phyloP scores from a whole-genome alignment of 2,329 filamentous ascomycete species.

The Drechslerella coelobrocha region DNA sequence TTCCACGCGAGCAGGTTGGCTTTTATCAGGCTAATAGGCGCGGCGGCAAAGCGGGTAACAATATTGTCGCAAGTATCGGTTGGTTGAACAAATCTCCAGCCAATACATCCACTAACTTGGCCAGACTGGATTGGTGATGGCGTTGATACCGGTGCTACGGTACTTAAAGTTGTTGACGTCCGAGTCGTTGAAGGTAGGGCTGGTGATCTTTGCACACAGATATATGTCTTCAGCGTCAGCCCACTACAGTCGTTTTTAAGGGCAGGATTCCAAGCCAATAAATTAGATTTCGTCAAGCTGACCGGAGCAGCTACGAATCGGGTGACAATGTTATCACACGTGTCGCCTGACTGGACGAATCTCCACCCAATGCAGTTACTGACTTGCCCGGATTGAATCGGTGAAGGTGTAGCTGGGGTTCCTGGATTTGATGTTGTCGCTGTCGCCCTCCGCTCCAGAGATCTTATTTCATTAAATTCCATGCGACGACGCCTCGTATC shows the following conservation, averaged over 20 bases:
- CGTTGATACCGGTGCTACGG: not conserved
- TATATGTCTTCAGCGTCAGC: conserved; percentile 4
- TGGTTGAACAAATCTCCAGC: conserved; percentile 3
- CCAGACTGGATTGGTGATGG: conserved; percentile 4
- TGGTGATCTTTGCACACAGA: conserved; percentile 9
- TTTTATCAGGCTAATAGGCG: not conserved
- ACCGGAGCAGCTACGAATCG: conserved; percentile 9
- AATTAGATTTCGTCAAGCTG: conserved; percentile 20
- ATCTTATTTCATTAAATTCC: not conserved
- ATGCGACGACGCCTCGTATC: not conserved
- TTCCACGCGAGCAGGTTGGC: conserved; percentile 9
- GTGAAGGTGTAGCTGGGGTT: not conserved
- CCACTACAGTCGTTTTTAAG: conserved; percentile 11
- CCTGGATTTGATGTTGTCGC: not conserved
- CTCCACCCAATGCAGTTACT: conserved; percentile 21
- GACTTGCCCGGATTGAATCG: conserved; percentile 12
- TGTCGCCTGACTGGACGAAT: conserved; percentile 11
- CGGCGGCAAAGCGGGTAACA: not conserved
- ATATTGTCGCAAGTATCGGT: conserved; percentile 1
- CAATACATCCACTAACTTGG: not conserved
- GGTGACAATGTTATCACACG: conserved; percentile 26
- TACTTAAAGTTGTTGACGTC: too few relatives aligned
- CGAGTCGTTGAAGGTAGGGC: not conserved
- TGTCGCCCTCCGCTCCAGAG: not conserved
- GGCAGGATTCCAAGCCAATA: conserved; percentile 26